Conservation (phyloP, 306 rosid genomes). For the Gynostemma pentaphyllum region DNA sequence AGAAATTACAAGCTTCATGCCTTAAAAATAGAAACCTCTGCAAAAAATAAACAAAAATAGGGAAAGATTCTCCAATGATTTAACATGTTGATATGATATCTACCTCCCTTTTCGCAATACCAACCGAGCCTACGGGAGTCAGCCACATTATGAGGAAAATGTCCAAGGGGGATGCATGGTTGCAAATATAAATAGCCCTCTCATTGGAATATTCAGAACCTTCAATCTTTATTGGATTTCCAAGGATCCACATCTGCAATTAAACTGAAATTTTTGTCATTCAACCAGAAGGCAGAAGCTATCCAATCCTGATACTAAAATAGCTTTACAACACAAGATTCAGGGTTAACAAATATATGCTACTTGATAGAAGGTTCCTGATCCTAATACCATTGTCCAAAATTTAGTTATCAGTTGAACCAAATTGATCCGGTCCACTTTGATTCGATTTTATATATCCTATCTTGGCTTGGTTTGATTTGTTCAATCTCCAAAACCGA, state of each 20-base stretch:
- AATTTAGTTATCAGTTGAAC: too few relatives aligned
- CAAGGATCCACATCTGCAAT: slow-evolving; percentile 60
- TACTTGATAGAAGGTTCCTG: neutral
- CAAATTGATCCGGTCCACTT: neutral
- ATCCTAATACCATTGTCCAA: neutral
- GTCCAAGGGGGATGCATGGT: slow-evolving; percentile 59
- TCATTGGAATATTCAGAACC: slow-evolving; percentile 33
- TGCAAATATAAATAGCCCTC: slow-evolving; percentile 51
- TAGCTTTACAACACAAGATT: neutral
- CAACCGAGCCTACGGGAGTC: slow-evolving; percentile 51
- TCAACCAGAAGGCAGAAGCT: neutral
- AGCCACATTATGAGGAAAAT: slow-evolving; percentile 51
- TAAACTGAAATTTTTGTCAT: slow-evolving; percentile 13
- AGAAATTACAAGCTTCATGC: neutral
- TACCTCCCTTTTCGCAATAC: slow-evolving; percentile 62
- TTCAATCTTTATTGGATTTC: slow-evolving; percentile 50
- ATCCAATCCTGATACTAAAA: neutral
- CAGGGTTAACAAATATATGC: neutral
- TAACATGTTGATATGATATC: neutral
- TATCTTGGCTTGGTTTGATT: neutral
- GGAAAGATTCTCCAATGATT: neutral
- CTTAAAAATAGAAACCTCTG: neutral
- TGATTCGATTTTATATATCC: neutral
- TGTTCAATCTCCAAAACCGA: neutral
- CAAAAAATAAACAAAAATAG: neutral